These are phyloP conservation scores for Ceratocystiopsis sp. DNA, from an alignment of 2,329 filamentous ascomycete genomes.

Conservation along the genomic window DNA sequence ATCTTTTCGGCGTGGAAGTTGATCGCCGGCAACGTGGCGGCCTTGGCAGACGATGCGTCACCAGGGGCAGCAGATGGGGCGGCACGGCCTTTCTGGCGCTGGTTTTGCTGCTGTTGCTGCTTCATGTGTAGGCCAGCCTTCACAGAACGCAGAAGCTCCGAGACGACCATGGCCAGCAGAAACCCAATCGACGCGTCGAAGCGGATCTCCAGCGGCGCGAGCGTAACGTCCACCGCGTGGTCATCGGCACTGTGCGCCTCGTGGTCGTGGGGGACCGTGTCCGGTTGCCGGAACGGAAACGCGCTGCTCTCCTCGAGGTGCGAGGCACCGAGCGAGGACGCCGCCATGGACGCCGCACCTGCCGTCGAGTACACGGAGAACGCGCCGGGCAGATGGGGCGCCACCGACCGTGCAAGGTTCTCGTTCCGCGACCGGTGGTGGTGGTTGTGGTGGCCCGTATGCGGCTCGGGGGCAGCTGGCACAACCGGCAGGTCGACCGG, in stretches of 20 bases:
- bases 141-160: constrained; percentile 23
- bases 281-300: neutral
- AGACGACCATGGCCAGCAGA: constrained; percentile 32
- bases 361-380: constrained; percentile 32
- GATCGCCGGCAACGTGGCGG: constrained; percentile 19
- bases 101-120: neutral
- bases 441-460: neutral
- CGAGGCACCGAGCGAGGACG: neutral
- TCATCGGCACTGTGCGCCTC: constrained; percentile 16
- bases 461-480: neutral
- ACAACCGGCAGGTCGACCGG: neutral
- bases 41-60: neutral
- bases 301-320: constrained; percentile 8
- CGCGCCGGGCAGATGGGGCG: constrained; percentile 40
- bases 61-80: too few species aligned
- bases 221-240: constrained; percentile 14
- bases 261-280: constrained; percentile 19
- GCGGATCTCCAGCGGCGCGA: constrained; percentile 35
- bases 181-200: constrained; percentile 41
- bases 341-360: constrained; percentile 2
- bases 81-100: too few species aligned
- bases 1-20: constrained; percentile 30
- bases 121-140: constrained; percentile 3
- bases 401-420: constrained; percentile 20
- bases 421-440: neutral